Base-by-base conservation (phyloP, 169 alveolate species). In the Plasmodium gaboni region DNA sequence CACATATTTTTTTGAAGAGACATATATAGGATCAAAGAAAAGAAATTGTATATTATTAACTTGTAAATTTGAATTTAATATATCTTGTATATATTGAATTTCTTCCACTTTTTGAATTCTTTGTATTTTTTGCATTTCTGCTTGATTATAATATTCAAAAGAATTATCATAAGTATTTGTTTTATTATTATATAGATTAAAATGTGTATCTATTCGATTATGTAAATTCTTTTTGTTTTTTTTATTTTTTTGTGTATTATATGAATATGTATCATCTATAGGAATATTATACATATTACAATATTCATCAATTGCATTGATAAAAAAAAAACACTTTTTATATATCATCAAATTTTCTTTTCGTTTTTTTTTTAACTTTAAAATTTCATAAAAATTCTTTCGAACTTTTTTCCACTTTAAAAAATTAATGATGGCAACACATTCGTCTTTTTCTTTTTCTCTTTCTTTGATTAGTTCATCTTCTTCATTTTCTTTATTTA, bases 361-460 rank as follows among this genome's bases (percentile, higher is more conserved):
- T 38, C 46, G 4, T 38, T 26, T 32, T 44, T 44, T 70, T 61
- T 83, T 83, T 32, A 83, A 44, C 24, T 83, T 83, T 59, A 83
- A n/a, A 22, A 70, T 69, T 48, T 83, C 91, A 5, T 32, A 15
- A 61, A 68, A 83, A 69, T 63, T 69, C 44, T 61, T 83, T 57
- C 73, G 6, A 13, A 83, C 70, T 17, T 68, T 69, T 22, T 71
- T 69, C 91, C 91, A 83, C 24, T 68, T 83, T 17, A 83, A 48
- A 59, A 69, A 83, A 57, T 67, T 68, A 15, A 67, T 19, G 44
- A 83, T 65, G 8, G 69, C 74, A 19, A 70, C 42, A 10, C 68
- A 57, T 24, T 83, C 50, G 17, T 83, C 91, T 4, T 57, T 55
- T 17, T 32, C 8, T 4, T 4, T 4, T 4, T 32, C 44, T 32